Percentiles rank a stretch among this genome's conserved stretches.
Conservation (phyloP, 2,329 filamentous ascomycete genomes). For the Neopestalotiopsis sp. region DNA sequence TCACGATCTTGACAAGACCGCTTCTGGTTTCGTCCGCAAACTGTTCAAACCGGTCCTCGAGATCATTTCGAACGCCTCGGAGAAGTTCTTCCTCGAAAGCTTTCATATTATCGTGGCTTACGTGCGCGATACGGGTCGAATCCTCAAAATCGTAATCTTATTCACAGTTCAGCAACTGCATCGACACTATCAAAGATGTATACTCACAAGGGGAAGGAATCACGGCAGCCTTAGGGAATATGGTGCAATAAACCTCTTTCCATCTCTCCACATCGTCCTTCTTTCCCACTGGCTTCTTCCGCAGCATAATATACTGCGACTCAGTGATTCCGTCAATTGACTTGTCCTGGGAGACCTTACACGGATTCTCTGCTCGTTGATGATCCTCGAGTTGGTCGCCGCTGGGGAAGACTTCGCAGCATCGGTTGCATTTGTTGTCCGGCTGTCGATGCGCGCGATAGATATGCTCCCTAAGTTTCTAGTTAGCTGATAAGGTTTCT, state of each 20-base stretch:
- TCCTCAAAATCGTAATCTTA: conserved; percentile 16
- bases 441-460: conserved; percentile 16
- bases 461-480: conserved; percentile 15
- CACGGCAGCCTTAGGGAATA: conserved; percentile 12
- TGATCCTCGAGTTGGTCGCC: conserved; percentile 10
- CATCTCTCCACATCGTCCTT: conserved; percentile 6
- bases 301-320: conserved; percentile 12
- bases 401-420: conserved; percentile 1
- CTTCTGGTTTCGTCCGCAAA: not conserved
- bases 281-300: conserved; percentile 11
- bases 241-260: conserved; percentile 18
- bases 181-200: not conserved
- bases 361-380: conserved; percentile 14
- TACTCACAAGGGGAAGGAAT: conserved; percentile 19
- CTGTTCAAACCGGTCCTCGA: conserved; percentile 8
- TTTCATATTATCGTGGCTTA: not conserved
- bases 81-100: not conserved
- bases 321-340: conserved; percentile 11
- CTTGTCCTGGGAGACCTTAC: conserved; percentile 3
- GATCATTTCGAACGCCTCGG: not conserved
- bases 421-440: conserved; percentile 16
- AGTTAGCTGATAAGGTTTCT: too few relatives aligned
- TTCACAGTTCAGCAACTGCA: not conserved
- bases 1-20: conserved; percentile 8
- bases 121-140: not conserved